phyloP scores from a whole-genome alignment of 2,329 filamentous ascomycete species.

The Furcasterigmium furcatum region DNA sequence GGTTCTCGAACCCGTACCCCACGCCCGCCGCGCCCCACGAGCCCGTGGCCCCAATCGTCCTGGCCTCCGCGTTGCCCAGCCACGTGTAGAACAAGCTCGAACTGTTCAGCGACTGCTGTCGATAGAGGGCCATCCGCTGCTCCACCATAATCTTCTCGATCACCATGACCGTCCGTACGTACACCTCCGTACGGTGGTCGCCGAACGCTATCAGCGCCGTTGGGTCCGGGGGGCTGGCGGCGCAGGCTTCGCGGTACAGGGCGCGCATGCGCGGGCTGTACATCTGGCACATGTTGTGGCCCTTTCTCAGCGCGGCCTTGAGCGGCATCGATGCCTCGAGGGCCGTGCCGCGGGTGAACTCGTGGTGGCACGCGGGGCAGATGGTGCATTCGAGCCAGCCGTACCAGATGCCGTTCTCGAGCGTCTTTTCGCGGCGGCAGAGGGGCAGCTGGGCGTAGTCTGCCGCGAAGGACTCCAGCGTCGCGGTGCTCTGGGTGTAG shows the following conservation, averaged over 20 bases:
- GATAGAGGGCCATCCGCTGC: conserved; percentile 17
- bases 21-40: conserved; percentile 24
- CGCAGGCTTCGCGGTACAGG: conserved; percentile 25
- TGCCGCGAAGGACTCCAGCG: conserved; percentile 22
- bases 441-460: conserved; percentile 23
- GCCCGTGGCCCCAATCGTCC: conserved; percentile 1
- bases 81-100: conserved; percentile 20
- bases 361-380: conserved; percentile 31
- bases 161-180: conserved; percentile 24
- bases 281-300: conserved; percentile 29
- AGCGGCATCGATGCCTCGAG: conserved; percentile 23
- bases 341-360: conserved; percentile 22
- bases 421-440: conserved; percentile 20
- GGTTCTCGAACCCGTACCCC: conserved; percentile 27
- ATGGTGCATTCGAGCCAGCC: conserved; percentile 31
- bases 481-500: conserved; percentile 17
- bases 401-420: conserved; percentile 23
- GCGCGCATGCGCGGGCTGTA: conserved; percentile 32
- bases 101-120: conserved; percentile 18
- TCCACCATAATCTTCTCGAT: conserved; percentile 21
- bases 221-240: conserved; percentile 13
- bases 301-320: conserved; percentile 9
- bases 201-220: conserved; percentile 19
- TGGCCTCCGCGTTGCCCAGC: conserved; percentile 13
- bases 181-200: conserved; percentile 22